A percentile compares a stretch with the other conserved stretches of the same genome.
Evolutionary conservation across 805 yeast species (phyloP).

Genomic region (Alloascoidea africana): DNA sequence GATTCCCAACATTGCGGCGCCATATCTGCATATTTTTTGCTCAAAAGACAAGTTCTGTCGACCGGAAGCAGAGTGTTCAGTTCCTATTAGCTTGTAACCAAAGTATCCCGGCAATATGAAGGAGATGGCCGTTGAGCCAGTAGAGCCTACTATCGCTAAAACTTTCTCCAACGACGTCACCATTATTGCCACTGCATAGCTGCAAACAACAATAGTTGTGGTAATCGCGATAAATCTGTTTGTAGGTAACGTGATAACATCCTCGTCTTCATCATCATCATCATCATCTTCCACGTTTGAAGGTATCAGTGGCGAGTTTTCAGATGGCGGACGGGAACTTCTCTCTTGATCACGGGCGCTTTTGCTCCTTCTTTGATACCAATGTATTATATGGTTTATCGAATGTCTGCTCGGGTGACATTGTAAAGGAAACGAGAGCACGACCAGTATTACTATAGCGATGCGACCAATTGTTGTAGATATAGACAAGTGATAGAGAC

Average conservation of each 20-base stretch:
- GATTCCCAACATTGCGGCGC: background rate
- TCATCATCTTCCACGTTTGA: too few species aligned
- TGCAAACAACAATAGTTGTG: conserved; percentile 26
- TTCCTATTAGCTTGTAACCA: conserved; percentile 58
- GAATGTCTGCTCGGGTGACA: conserved; percentile 85
- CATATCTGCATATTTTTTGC: background rate
- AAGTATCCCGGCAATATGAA: conserved; percentile 83
- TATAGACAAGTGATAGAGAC: conserved; percentile 41
- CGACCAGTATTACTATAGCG: conserved; percentile 67
- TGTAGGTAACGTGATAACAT: too few species aligned
- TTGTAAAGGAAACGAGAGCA: conserved; percentile 79
- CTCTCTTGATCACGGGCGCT: too few species aligned
- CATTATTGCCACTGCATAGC: conserved; percentile 49
- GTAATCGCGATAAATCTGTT: too few species aligned
- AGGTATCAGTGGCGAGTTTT: too few species aligned
- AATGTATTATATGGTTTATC: conserved; percentile 53
- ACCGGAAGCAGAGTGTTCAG: conserved; percentile 8
- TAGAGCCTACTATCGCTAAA: conserved; percentile 79
- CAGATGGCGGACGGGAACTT: too few species aligned
- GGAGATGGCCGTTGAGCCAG: conserved; percentile 86
- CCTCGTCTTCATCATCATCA: too few species aligned
- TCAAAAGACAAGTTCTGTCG: conserved; percentile 3
- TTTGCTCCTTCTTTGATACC: too few species aligned
- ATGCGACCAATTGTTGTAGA: conserved; percentile 69
- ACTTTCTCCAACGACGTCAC: conserved; percentile 70